Base-by-base conservation (phyloP, 257 asterid genomes). In the Solanum pimpinellifolium region DNA sequence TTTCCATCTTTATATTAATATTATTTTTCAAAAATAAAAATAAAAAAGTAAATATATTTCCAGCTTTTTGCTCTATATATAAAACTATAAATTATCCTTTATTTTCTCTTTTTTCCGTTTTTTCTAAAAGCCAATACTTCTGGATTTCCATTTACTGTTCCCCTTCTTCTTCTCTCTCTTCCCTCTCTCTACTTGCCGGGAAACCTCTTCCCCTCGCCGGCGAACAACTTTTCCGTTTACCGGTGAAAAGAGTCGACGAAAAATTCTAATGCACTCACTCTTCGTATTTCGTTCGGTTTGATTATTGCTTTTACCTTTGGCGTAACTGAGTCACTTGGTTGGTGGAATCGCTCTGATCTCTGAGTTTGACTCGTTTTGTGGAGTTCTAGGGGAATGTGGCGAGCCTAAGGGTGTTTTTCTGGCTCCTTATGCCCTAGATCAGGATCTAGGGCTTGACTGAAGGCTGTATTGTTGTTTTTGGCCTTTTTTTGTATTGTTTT, bases 331-430 rank as follows among this genome's bases (percentile, higher is more conserved):
- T 86, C 91, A 87, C 86, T 87, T 72, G 90, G 93, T 65, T 82
- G 89, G 90, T 88, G 87, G 89, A 89, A 86, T 86, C 89, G 91
- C 75, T 91, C 93, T 91, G 98, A 93, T 94, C 98, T 91, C 92
- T 83, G 93, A 88, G 93, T 87, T 92, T 91, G 92, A 86, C 92
- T 85, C 90, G 88, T 88, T 89, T 85, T 73, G 42, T 68, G 90
- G 80, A 46, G 93, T 86, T 87, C 81, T 82, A 46, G 20, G 95
- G 86, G 94, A 96, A 96, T 96, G 99, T 93, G 95, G 98, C 86
- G 90, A 68, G 91, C 42, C n/a, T 92, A 56, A 83, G 88, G 87
- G 83, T 83, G 44, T 85, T 86, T 86, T 88, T 60, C 86, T 75
- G 90, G 90, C 60, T 85, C 33, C 41, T 90, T 56, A 31, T 49